These are phyloP conservation scores for Geranium rotundifolium DNA, from an alignment of 345 rosid genomes.

Conservation along the genomic window DNA sequence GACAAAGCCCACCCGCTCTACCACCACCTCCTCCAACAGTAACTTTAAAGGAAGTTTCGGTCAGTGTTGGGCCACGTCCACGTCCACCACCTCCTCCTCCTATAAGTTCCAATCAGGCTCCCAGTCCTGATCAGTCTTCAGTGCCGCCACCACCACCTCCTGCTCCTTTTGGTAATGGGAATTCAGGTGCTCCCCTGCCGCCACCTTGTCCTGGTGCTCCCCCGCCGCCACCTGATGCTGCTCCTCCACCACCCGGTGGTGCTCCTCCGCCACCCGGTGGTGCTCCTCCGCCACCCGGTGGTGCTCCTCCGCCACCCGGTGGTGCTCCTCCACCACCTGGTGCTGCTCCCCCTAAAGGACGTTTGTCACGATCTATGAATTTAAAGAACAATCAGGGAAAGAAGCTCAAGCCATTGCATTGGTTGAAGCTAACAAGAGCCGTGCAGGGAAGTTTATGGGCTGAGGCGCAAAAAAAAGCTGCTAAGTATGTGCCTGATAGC, in stretches of 20 bases:
- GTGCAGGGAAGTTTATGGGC: constrained; percentile 97
- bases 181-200: constrained; percentile 40
- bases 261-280: constrained; percentile 37
- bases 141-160: constrained; percentile 17
- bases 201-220: constrained; percentile 36
- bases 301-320: constrained; percentile 41
- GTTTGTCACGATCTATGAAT: constrained; percentile 52
- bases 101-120: constrained; percentile 14
- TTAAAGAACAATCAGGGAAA: constrained; percentile 45
- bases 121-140: constrained; percentile 18
- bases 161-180: constrained; percentile 7
- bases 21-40: constrained; percentile 20
- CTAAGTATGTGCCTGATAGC: constrained; percentile 46
- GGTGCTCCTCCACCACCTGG: constrained; percentile 38
- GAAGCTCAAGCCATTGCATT: constrained; percentile 90
- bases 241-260: constrained; percentile 28
- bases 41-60: constrained; percentile 17
- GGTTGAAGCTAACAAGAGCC: constrained; percentile 91
- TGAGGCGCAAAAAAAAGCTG: constrained; percentile 76
- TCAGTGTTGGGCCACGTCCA: constrained; percentile 22
- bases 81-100: constrained; percentile 49
- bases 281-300: constrained; percentile 14
- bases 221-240: constrained; percentile 13
- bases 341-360: constrained; percentile 48
- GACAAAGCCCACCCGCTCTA: constrained; percentile 3